A percentile compares a stretch with the other conserved stretches of the same genome.
phyloP scores from a whole-genome alignment of 257 asterid species.

The Prunella vulgaris region DNA sequence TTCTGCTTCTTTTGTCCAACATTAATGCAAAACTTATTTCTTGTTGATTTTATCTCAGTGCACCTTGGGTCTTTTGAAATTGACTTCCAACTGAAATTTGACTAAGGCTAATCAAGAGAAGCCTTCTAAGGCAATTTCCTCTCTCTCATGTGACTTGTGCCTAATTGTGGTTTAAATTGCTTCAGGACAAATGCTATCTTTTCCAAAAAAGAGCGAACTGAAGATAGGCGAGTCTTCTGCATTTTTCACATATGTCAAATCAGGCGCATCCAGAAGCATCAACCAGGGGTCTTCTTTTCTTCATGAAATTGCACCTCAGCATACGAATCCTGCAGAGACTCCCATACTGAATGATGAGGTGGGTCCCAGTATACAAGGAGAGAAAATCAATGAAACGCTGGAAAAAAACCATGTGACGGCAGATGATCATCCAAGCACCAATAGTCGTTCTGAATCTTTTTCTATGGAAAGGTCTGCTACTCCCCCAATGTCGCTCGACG shows the following conservation, averaged over 20 bases:
- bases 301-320: conserved; percentile 36
- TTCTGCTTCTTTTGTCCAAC: background rate
- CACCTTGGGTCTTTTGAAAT: background rate
- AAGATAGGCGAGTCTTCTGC: conserved; percentile 94
- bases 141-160: background rate
- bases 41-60: conserved; percentile 6
- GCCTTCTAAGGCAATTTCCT: conserved; percentile 2
- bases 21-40: background rate
- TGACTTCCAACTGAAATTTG: background rate
- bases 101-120: background rate
- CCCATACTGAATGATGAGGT: conserved; percentile 25
- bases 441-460: conserved; percentile 44
- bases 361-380: conserved; percentile 29
- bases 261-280: conserved; percentile 45
- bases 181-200: conserved; percentile 53
- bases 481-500: conserved; percentile 50
- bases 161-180: conserved; percentile 8
- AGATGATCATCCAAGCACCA: conserved; percentile 42
- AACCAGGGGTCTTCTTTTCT: conserved; percentile 31
- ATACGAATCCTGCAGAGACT: conserved; percentile 33
- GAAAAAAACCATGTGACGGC: conserved; percentile 32
- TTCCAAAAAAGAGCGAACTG: conserved; percentile 61
- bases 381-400: conserved; percentile 22
- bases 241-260: conserved; percentile 85
- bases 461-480: conserved; percentile 50